Evolutionary conservation across 2,329 filamentous ascomycete species (phyloP).

Genomic region (Beauveria varroae): DNA sequence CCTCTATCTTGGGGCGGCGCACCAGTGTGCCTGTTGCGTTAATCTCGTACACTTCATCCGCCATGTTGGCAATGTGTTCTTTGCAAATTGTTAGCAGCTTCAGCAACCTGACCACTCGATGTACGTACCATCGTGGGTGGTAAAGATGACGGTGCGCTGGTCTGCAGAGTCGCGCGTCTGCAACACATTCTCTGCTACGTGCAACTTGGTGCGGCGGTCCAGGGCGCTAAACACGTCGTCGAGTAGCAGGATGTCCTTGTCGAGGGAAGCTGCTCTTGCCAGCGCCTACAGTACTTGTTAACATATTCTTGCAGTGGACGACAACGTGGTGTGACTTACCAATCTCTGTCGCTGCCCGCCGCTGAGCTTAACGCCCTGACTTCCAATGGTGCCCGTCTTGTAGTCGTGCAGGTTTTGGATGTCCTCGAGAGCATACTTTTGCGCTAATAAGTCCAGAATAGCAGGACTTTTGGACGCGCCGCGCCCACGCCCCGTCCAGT

Average conservation of each 20-base stretch:
- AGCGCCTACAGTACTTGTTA: not conserved
- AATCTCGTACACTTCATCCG: not conserved
- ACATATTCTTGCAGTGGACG: not conserved
- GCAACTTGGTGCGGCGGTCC: not conserved
- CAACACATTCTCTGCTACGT: not conserved
- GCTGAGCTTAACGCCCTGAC: not conserved
- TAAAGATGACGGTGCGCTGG: not conserved
- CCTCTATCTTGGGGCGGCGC: not conserved
- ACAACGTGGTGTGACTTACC: not conserved
- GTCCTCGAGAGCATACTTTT: not conserved
- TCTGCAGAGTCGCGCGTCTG: not conserved
- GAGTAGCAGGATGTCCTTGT: not conserved
- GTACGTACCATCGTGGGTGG: not conserved
- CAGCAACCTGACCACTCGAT: too few species aligned
- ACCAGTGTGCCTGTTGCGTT: not conserved
- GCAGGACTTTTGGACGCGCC: not conserved
- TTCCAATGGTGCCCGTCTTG: slow-evolving; percentile 1
- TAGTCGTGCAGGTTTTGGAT: not conserved
- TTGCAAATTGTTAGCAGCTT: not conserved
- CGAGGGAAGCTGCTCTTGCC: not conserved
- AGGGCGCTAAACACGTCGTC: slow-evolving; percentile 1
- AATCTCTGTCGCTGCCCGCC: slow-evolving; percentile 5
- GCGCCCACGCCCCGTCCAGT: not conserved
- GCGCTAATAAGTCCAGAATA: not conserved
- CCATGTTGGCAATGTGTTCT: slow-evolving; percentile 3